A percentile compares a stretch with the other conserved stretches of the same genome.
phyloP scores from a whole-genome alignment of 495 filamentous ascomycete genomes.

The Gamarada debralockiae region DNA sequence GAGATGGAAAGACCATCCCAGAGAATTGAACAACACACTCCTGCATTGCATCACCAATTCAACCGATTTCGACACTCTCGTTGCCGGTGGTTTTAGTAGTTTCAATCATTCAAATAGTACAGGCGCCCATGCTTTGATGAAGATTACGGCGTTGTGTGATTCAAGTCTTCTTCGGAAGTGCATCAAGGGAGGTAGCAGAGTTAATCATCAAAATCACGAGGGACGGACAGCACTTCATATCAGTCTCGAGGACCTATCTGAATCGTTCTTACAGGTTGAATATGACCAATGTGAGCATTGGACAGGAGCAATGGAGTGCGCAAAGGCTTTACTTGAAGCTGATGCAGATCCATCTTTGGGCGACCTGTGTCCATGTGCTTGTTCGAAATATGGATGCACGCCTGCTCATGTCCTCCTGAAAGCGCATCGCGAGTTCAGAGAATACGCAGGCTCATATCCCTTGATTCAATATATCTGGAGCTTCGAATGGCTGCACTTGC shows the following conservation, averaged over 20 bases:
- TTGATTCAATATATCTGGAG: slow-evolving; percentile 2
- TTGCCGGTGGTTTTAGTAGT: neutral
- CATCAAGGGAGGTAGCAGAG: neutral
- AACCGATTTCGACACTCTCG: neutral
- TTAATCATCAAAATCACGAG: neutral
- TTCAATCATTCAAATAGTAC: neutral
- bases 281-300: no score
- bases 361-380: neutral
- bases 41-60: neutral
- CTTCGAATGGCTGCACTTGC: neutral
- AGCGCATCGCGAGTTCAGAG: neutral
- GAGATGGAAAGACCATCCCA: neutral
- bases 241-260: neutral
- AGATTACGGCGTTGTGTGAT: neutral
- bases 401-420: neutral
- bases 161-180: neutral
- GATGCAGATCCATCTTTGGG: neutral
- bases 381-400: neutral
- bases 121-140: neutral
- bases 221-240: neutral
- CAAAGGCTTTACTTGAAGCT: neutral
- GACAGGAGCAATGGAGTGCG: neutral
- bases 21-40: no score
- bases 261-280: neutral
- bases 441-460: neutral